Conservation (phyloP, 805 yeast genomes). For the Tetrapisispora fleetii region DNA sequence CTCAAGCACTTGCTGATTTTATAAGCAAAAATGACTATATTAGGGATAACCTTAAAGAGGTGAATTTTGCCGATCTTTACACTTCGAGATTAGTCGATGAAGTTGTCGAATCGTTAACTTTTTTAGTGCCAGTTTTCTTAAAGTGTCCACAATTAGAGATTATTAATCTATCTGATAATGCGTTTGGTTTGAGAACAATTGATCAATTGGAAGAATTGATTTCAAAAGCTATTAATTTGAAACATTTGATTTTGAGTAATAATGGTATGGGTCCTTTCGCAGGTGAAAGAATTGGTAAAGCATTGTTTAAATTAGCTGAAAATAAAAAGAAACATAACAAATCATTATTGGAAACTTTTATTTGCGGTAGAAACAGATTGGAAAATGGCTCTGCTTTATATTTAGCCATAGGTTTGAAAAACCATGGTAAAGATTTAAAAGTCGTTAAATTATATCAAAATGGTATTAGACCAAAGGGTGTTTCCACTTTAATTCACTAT, state of each 20-base stretch:
- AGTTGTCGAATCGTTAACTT: slow-evolving; percentile 73
- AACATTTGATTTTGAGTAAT: slow-evolving; percentile 82
- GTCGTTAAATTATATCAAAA: slow-evolving; percentile 81
- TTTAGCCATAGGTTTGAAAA: slow-evolving; percentile 75
- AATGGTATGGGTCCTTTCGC: slow-evolving; percentile 99
- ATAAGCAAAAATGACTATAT: slow-evolving; percentile 31
- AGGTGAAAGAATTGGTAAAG: slow-evolving; percentile 86
- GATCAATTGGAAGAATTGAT: slow-evolving; percentile 78
- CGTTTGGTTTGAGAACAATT: slow-evolving; percentile 91
- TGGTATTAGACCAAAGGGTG: slow-evolving; percentile 94
- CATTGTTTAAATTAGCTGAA: slow-evolving; percentile 59
- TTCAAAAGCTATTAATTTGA: slow-evolving; percentile 63
- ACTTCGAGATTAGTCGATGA: slow-evolving; percentile 93
- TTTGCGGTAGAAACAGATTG: slow-evolving; percentile 94
- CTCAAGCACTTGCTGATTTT: slow-evolving; percentile 55
- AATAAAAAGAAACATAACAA: slow-evolving; percentile 44
- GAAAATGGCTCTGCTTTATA: slow-evolving; percentile 89
- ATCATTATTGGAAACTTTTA: slow-evolving; percentile 63
- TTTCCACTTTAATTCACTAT: slow-evolving; percentile 56
- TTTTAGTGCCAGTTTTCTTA: slow-evolving; percentile 63
- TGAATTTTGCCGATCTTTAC: slow-evolving; percentile 84
- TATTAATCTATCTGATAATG: slow-evolving; percentile 85
- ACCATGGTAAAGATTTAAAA: slow-evolving; percentile 58
- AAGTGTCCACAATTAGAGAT: slow-evolving; percentile 59
- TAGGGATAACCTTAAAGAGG: slow-evolving; percentile 45